Percentiles rank a stretch among this genome's conserved stretches.
phyloP scores from a whole-genome alignment of 805 yeast genomes.

The Zygotorulaspora chibaensis region DNA sequence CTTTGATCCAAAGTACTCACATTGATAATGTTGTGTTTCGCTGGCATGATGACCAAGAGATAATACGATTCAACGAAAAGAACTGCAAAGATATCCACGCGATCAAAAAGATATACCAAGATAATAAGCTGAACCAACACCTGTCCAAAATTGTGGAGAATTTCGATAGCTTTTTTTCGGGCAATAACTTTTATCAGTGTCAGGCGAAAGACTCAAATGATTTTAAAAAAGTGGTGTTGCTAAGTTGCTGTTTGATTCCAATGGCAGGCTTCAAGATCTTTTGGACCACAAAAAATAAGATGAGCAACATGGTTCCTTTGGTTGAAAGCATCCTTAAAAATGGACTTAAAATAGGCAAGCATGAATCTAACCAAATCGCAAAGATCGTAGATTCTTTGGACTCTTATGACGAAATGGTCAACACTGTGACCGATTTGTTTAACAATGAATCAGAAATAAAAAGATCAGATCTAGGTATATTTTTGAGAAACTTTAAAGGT shows the following conservation, averaged over 20 bases:
- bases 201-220: constrained; percentile 1
- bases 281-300: constrained; percentile 27
- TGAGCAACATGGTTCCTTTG: constrained; percentile 23
- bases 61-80: constrained; percentile 20
- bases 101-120: constrained; percentile 18
- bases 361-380: constrained; percentile 49
- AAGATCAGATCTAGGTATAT: constrained; percentile 58
- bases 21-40: constrained; percentile 58
- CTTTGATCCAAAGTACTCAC: constrained; percentile 50
- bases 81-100: constrained; percentile 18
- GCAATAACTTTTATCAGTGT: constrained; percentile 4
- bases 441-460: constrained; percentile 19
- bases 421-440: constrained; percentile 17
- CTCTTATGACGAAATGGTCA: constrained; percentile 29
- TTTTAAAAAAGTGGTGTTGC: constrained; percentile 21
- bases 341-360: constrained; percentile 62
- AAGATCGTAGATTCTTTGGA: constrained; percentile 38
- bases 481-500: constrained; percentile 50
- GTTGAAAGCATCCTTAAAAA: constrained; percentile 55
- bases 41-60: constrained; percentile 29
- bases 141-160: constrained; percentile 4
- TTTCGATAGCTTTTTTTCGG: constrained; percentile 4
- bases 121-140: constrained; percentile 16
- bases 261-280: constrained; percentile 20
- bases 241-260: constrained; percentile 24